Conservation (phyloP, 805 yeast species). For the Metschnikowia arizonensis region DNA sequence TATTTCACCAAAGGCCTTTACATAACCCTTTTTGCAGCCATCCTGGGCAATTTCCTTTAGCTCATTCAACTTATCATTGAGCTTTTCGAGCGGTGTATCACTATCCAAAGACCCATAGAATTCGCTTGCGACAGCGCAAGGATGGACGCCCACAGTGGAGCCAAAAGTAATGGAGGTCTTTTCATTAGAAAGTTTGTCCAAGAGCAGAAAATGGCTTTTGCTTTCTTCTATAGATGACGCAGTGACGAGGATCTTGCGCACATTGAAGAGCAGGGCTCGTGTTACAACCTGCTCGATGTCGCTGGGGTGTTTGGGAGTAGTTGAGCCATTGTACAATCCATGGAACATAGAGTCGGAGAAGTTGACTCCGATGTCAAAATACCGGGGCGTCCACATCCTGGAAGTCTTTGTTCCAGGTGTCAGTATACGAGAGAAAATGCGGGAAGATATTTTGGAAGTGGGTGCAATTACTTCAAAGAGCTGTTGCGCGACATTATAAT, state of each 20-base stretch:
- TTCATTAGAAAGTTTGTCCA: slow-evolving; percentile 22
- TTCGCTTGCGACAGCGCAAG: slow-evolving; percentile 66
- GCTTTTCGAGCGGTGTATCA: slow-evolving; percentile 35
- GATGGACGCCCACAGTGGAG: slow-evolving; percentile 93
- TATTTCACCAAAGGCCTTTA: slow-evolving; percentile 89
- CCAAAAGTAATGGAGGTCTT: slow-evolving; percentile 22
- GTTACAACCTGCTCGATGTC: slow-evolving; percentile 64
- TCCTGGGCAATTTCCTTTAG: slow-evolving; percentile 47
- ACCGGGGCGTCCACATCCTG: slow-evolving; percentile 36
- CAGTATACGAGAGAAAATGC: neutral
- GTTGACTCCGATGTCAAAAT: slow-evolving; percentile 58
- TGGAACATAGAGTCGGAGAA: slow-evolving; percentile 85
- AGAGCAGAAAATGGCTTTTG: slow-evolving; percentile 53
- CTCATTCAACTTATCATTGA: slow-evolving; percentile 41
- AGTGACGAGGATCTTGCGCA: slow-evolving; percentile 69
- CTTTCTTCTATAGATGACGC: slow-evolving; percentile 77
- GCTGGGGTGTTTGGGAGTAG: slow-evolving; percentile 50
- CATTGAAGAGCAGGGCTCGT: slow-evolving; percentile 64
- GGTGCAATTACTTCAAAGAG: neutral
- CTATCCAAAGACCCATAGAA: slow-evolving; percentile 28
- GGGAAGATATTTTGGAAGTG: neutral
- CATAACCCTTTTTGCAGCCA: slow-evolving; percentile 48
- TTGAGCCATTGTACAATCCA: slow-evolving; percentile 70
- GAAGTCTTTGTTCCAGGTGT: neutral
- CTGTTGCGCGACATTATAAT: too few relatives aligned